Percentiles rank a stretch among this genome's conserved stretches.
Evolutionary conservation across 2,329 filamentous ascomycete genomes (phyloP).

Genomic region (Apiospora sp.): DNA sequence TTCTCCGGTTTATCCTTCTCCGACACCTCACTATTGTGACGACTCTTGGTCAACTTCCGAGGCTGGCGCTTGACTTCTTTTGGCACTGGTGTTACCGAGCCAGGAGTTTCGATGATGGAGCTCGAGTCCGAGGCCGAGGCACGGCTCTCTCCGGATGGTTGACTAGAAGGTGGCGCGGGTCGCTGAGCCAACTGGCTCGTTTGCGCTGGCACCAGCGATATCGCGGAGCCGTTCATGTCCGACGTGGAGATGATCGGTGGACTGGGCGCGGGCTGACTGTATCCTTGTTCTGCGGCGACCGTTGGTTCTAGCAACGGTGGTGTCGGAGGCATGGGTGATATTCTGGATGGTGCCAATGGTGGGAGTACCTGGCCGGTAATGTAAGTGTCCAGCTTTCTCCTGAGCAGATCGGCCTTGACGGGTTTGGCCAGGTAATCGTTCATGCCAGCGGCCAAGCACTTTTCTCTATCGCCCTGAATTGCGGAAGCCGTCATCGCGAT

Average conservation of each 20-base stretch:
- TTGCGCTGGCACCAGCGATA: constrained; percentile 13
- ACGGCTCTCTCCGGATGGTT: constrained; percentile 45
- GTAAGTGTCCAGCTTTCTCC: constrained; percentile 76
- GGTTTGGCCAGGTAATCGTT: constrained; percentile 97
- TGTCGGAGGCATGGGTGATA: constrained; percentile 23
- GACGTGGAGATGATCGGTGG: constrained; percentile 23
- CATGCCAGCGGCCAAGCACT: constrained; percentile 95
- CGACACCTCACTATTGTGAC: constrained; percentile 46
- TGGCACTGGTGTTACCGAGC: constrained; percentile 31
- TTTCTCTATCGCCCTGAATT: constrained; percentile 93
- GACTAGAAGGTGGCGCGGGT: constrained; percentile 35
- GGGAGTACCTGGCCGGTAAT: constrained; percentile 49
- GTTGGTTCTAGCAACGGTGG: background rate
- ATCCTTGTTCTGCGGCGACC: background rate
- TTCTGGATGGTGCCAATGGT: constrained; percentile 36
- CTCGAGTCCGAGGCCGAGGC: constrained; percentile 41
- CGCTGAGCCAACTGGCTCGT: constrained; percentile 17
- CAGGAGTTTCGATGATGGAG: constrained; percentile 33
- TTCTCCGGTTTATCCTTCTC: constrained; percentile 38
- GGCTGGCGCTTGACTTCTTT: constrained; percentile 40
- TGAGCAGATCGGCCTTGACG: constrained; percentile 86
- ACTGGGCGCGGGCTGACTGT: constrained; percentile 29
- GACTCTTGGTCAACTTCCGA: constrained; percentile 52
- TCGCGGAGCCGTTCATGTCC: constrained; percentile 10
- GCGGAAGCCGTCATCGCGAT: constrained; percentile 98